Base-by-base conservation (phyloP, 805 yeast genomes). In the Myxozyma monticola region DNA sequence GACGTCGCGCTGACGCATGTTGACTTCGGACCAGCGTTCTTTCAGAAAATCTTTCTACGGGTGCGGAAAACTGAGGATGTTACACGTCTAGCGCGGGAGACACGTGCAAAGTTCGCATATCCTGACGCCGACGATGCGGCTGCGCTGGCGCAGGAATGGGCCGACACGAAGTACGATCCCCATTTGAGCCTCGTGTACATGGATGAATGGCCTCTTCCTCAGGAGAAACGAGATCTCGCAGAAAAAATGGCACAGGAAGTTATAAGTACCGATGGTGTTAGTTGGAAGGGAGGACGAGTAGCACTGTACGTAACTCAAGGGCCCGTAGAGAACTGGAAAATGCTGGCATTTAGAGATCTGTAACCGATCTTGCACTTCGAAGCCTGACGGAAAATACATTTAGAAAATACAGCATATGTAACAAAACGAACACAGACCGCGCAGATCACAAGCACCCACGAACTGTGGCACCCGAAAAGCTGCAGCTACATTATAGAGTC, bases 101-200 rank as follows among this genome's bases (percentile, higher is more conserved):
- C 67, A 44, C 65, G 69, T 12, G 71, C 67, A 40, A 62, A 62
- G 51, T 71, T 62, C 59, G 73, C 68, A 7, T 38, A 51, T 49
- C 53, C 31, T 70, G 66, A 21, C 51, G 61, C 69, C 4, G 65
- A 71, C 47, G 71, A 73, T 6, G 69, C 74, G 26, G 61, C 63
- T 37, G 71, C 76, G 29, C 82, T 88, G 0, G 72, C 68, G 5
- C 72, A 72, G 22, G 26, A 7, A 10, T 85, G 91, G 90, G 75
- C 77, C 3, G 54, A 52, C 12, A 61, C 67, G 3, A 84, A 80
- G 45, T 86, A 72, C 62, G 79, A 77, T 45, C 95, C 95, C 1
- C 95, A 86, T 64, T 70, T 86, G 15, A 83, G 89, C 6, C 67
- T 86, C 47, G 81, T 81, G 4, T 86, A 86, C 65, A 80, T 88